Evolutionary conservation across 2,329 filamentous ascomycete species (phyloP), one percentile per base, ranked within the genome.

Genomic region (Penicillium sp.): DNA sequence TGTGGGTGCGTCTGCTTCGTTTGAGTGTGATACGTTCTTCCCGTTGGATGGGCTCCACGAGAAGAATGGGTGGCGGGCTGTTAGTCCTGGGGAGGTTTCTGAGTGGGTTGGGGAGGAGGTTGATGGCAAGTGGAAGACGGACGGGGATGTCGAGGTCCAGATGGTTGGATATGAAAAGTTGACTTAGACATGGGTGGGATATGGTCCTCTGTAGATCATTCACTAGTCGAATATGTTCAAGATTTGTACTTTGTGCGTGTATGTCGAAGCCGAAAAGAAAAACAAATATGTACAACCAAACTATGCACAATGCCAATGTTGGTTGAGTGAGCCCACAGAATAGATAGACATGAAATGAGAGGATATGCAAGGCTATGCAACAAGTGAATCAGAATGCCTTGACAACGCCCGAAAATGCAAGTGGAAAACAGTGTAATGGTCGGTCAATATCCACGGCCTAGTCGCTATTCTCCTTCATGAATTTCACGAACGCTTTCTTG

Each of bases 401-500:
- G 20, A 48, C 31, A 54, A 50, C 52, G 24, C 20, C 34, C 14
- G n/a, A 18, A 24, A 56, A 54, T 49, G 50, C 46, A n/a, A 47
- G 31, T 24, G 6, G 8, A 50, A 50, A 46, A 56, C 37, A 65
- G 40, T n/a, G 26, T 31, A 39, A 43, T 34, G n/a, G 35, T 32
- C 22, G 7, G 35, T 31, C 18, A 26, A 43, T 24, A 8, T 13
- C 6, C 20, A 32, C 13, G 8, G 20, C 70, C 63, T 88, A 81
- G 69, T 94, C 89, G 44, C 48, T 52, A 14, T 92, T 77, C 69
- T 95, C 89, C 64, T 92, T 90, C 74, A 96, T 88, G 71, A 96
- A 97, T 73, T 90, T 92, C 57, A 96, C 93, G 78, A 99, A 97
- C 4, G 86, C 88, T 79, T 99, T 99, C 79, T 97, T 97, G 75